Conservation (phyloP, 2,329 filamentous ascomycete species). For the Epichloe typhina region DNA sequence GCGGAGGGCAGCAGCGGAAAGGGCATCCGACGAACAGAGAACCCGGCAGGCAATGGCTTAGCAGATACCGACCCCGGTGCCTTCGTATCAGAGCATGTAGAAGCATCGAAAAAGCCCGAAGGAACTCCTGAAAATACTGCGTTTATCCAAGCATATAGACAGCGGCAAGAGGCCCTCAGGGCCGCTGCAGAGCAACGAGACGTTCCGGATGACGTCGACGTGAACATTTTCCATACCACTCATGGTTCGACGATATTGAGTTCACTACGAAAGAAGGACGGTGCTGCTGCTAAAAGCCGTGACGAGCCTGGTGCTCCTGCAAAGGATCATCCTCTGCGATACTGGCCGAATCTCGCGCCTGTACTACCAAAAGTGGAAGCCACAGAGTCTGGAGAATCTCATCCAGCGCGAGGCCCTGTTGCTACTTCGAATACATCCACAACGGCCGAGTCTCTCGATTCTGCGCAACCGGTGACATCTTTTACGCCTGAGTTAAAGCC, state of each 20-base stretch:
- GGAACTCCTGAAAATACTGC: not conserved
- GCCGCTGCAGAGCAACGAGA: conserved; percentile 16
- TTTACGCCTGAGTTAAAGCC: not conserved
- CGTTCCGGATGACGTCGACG: conserved; percentile 26
- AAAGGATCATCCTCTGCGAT: conserved; percentile 25
- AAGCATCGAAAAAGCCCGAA: not conserved
- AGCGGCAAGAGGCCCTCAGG: conserved; percentile 3
- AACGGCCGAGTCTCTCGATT: conserved; percentile 1
- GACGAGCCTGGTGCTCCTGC: conserved; percentile 10
- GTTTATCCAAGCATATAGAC: conserved; percentile 5
- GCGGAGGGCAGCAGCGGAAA: not conserved
- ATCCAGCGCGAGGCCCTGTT: not conserved
- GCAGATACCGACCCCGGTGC: not conserved
- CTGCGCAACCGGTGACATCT: not conserved
- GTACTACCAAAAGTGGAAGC: conserved; percentile 5
- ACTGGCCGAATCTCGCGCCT: conserved; percentile 19
- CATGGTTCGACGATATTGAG: conserved; percentile 32
- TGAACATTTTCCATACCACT: conserved; percentile 35
- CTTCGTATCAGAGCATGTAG: not conserved
- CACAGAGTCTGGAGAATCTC: not conserved
- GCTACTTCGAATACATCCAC: not conserved
- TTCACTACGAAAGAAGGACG: conserved; percentile 18
- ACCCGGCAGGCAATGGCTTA: not conserved
- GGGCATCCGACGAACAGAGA: not conserved
- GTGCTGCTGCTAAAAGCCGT: conserved; percentile 1